phyloP scores from a whole-genome alignment of 1,284 basidiomycete species.

The Apiotrichum mycotoxinovorans region DNA sequence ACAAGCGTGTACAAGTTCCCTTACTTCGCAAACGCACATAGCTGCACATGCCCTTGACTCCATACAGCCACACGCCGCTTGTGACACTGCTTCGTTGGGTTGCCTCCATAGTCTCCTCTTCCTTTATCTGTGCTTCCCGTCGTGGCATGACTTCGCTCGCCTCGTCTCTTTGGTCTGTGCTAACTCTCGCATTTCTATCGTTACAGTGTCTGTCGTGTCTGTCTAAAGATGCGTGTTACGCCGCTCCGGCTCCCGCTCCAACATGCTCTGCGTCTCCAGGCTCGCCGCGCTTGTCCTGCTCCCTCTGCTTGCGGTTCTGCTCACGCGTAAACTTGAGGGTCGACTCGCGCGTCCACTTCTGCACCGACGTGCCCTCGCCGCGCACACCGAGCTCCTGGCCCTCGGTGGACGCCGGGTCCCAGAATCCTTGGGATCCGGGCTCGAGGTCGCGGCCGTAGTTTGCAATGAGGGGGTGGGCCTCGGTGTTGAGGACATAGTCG shows the following conservation, averaged over 20 bases:
- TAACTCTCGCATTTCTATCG: no score
- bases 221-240: neutral
- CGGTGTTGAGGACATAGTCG: conserved; percentile 57
- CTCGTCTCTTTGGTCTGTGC: neutral
- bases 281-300: neutral
- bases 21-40: no score
- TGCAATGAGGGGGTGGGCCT: conserved; percentile 49
- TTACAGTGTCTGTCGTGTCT: neutral
- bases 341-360: conserved; percentile 36
- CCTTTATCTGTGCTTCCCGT: no score
- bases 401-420: conserved; percentile 20
- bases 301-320: neutral
- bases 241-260: no score
- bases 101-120: no score
- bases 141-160: no score
- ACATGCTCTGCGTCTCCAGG: neutral
- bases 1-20: no score
- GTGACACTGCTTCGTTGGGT: no score
- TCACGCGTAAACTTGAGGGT: conserved; percentile 11
- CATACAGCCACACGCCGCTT: no score
- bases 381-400: conserved; percentile 34
- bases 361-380: conserved; percentile 45
- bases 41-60: no score
- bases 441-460: conserved; percentile 27
- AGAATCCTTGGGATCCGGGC: conserved; percentile 37